These are phyloP conservation scores for Vaccinium darrowii DNA, from an alignment of 148 eudicot genomes.

Conservation along the genomic window DNA sequence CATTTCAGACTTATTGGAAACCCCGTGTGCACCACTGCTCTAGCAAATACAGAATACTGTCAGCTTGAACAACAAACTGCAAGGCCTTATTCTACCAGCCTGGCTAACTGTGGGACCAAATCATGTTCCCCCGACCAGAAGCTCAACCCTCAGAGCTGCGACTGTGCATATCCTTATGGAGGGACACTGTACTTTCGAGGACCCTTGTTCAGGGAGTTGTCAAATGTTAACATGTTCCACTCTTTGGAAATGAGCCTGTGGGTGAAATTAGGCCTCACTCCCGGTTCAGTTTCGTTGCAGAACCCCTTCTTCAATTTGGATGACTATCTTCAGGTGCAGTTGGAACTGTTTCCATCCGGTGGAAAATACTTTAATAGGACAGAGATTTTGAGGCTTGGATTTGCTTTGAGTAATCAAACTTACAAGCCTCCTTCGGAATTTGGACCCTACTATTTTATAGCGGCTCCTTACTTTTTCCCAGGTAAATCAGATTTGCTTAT, in stretches of 20 bases:
- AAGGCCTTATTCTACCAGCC: conserved; percentile 74
- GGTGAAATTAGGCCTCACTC: conserved; percentile 61
- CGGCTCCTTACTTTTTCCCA: conserved; percentile 66
- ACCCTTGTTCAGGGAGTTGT: conserved; percentile 68
- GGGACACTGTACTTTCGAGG: conserved; percentile 81
- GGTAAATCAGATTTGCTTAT: conserved; percentile 33
- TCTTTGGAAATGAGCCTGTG: conserved; percentile 78
- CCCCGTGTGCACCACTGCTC: conserved; percentile 61
- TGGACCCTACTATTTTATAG: conserved; percentile 82
- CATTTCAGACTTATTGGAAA: conserved; percentile 67
- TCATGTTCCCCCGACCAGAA: conserved; percentile 56
- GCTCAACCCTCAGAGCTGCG: conserved; percentile 80
- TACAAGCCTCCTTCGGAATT: conserved; percentile 73
- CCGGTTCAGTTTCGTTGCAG: conserved; percentile 75
- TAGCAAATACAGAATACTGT: conserved; percentile 54
- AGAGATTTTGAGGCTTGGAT: conserved; percentile 66
- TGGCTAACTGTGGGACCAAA: conserved; percentile 65
- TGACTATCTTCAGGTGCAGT: conserved; percentile 75
- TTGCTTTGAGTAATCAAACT: conserved; percentile 65
- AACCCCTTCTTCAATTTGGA: conserved; percentile 67
- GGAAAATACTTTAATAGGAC: conserved; percentile 58
- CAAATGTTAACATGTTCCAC: conserved; percentile 63
- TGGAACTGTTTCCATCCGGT: conserved; percentile 69
- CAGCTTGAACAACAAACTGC: conserved; percentile 43
- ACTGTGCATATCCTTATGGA: conserved; percentile 81